Base-by-base conservation (phyloP, 805 yeast species). In the Metschnikowia shivogae region DNA sequence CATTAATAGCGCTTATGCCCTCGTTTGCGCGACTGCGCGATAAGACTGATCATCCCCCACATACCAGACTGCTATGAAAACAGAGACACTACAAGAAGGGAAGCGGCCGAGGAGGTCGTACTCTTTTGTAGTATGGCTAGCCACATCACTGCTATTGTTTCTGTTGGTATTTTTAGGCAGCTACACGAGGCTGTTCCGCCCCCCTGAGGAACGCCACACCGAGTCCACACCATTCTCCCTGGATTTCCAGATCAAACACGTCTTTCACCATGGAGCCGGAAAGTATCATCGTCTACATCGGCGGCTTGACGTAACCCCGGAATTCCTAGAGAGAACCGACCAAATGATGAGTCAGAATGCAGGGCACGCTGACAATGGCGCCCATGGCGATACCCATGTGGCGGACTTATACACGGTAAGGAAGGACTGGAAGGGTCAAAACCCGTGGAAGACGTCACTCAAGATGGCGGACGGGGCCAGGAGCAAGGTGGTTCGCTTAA, bases 231-330 rank as follows among this genome's bases (percentile, higher is more conserved):
- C 31, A 24, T 30, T n/a, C 8, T 37, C 40, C 13, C 40, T 37
- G 40, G 39, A 36, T 26, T 59, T 68, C 53, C 61, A 56, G 39
- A 52, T 82, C 24, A 80, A 71, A 53, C 88, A 83, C 56, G 73
- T 83, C 4, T 80, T 67, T 54, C 88, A 83, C 55, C 84, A 80
- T 54, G 81, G 80, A 41, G 70, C 82, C 0, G 79, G 78, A 10
- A 44, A 56, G n/a, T 51, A 70, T 43, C 65, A 70, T 38, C 64
- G 61, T 22, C 50, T 62, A 0, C 84, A 78, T 53, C 64, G 74
- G 19, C 61, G 84, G 41, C 57, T 81, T 38, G 84, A 80, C 52
- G 62, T 78, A 9, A 76, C 81, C 0, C 65, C 65, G 0, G 63
- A 60, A 35, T 73, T 70, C 50, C 50, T 76, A 34, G 54, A 46